Evolutionary conservation across 192 early-diverging fungal genomes (phyloP).

Genomic region (Allomyces javanicus): DNA sequence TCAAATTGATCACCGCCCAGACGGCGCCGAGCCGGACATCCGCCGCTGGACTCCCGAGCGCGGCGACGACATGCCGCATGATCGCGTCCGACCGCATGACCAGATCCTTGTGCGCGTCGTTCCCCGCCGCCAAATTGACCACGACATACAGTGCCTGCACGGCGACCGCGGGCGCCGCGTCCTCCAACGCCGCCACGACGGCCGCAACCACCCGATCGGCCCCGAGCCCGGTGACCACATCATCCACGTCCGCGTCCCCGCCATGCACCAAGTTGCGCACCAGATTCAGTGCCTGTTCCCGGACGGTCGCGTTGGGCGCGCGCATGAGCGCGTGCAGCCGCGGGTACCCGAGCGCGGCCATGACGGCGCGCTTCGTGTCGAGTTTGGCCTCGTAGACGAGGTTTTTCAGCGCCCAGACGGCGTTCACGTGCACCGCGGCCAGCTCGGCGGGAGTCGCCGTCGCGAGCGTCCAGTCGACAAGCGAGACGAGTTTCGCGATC

Average conservation of each 20-base stretch:
- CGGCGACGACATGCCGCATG: background rate
- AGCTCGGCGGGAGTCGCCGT: slow-evolving; percentile 9
- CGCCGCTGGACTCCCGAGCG: slow-evolving; percentile 28
- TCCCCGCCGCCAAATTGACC: slow-evolving; percentile 49
- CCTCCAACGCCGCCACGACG: slow-evolving; percentile 40
- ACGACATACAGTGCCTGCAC: slow-evolving; percentile 40
- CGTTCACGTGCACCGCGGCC: slow-evolving; percentile 39
- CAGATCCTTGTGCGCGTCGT: slow-evolving; percentile 34
- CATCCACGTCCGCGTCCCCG: slow-evolving; percentile 29
- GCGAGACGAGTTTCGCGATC: slow-evolving; percentile 43
- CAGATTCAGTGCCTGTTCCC: slow-evolving; percentile 55
- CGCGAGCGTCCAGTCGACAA: slow-evolving; percentile 16
- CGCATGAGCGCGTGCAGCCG: slow-evolving; percentile 34
- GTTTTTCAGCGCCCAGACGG: slow-evolving; percentile 67
- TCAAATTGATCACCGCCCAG: slow-evolving; percentile 59
- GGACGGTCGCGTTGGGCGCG: slow-evolving; percentile 37
- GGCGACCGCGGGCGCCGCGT: slow-evolving; percentile 7
- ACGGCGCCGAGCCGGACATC: slow-evolving; percentile 38
- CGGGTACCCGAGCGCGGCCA: slow-evolving; percentile 42
- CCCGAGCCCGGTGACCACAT: slow-evolving; percentile 46
- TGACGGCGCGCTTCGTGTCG: slow-evolving; percentile 43
- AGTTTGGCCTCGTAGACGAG: slow-evolving; percentile 46
- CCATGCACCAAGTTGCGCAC: slow-evolving; percentile 53
- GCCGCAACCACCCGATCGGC: slow-evolving; percentile 32
- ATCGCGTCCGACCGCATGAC: slow-evolving; percentile 19